These are phyloP conservation scores for Hymenoscyphus repandus DNA, from an alignment of 2,329 filamentous ascomycete genomes.

Conservation along the genomic window DNA sequence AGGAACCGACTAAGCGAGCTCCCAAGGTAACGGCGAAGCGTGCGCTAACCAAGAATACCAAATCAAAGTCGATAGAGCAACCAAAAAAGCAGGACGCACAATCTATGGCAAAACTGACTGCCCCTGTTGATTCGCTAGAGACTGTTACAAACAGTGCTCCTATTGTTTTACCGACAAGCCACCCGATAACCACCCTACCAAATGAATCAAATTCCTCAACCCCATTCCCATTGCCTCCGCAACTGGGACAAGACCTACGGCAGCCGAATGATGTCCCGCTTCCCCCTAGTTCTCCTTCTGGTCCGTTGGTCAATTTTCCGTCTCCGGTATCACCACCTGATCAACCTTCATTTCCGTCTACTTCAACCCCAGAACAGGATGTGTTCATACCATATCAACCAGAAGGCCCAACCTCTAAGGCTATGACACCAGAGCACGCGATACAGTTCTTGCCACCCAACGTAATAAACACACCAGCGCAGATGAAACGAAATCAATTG, in stretches of 20 bases:
- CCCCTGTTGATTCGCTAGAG: neutral
- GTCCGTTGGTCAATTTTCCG: neutral
- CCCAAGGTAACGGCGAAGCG: conserved; percentile 33
- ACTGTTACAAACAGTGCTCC: neutral
- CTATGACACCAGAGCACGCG: conserved; percentile 35
- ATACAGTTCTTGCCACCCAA: conserved; percentile 50
- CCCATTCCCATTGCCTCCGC: conserved; percentile 11
- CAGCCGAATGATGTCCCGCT: conserved; percentile 20
- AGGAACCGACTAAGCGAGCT: neutral
- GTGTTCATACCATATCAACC: conserved; percentile 52
- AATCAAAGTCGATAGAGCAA: conserved; percentile 2
- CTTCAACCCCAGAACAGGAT: conserved; percentile 21
- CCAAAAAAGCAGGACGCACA: neutral
- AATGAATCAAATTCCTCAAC: conserved; percentile 16
- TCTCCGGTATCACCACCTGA: neutral
- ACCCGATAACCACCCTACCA: neutral
- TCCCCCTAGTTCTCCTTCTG: conserved; percentile 22
- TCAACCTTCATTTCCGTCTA: neutral
- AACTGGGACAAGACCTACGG: conserved; percentile 15
- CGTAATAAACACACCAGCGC: conserved; percentile 21
- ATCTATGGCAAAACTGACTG: neutral
- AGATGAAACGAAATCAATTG: conserved; percentile 24
- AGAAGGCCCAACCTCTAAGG: conserved; percentile 42
- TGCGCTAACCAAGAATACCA: conserved; percentile 8
- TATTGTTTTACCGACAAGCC: neutral